phyloP scores from a whole-genome alignment of 1,284 basidiomycete species.

The Coniophora puteana region DNA sequence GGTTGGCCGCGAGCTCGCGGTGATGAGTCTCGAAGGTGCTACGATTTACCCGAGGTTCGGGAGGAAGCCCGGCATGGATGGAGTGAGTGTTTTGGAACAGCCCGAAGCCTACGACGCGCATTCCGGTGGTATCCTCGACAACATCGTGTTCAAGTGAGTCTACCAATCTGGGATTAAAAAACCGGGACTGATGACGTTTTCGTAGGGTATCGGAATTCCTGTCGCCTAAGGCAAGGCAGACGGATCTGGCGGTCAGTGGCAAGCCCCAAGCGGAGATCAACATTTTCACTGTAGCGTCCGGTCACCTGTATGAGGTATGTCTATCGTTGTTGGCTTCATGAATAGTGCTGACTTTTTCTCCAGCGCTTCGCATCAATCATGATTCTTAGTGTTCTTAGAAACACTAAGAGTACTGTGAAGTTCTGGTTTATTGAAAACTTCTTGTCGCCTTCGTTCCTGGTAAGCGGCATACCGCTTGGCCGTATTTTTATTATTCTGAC shows the following conservation, averaged over 20 bases:
- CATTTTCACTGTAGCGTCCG: constrained; percentile 98
- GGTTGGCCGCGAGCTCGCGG: constrained; percentile 66
- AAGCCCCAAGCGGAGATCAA: constrained; percentile 85
- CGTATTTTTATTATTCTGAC: neutral
- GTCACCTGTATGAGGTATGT: constrained; percentile 88
- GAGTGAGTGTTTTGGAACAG: constrained; percentile 72
- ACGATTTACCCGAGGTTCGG: constrained; percentile 83
- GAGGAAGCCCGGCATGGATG: constrained; percentile 76
- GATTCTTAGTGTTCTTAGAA: constrained; percentile 92
- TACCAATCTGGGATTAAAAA: constrained; percentile 1
- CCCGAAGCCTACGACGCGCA: constrained; percentile 29
- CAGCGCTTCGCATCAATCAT: constrained; percentile 97
- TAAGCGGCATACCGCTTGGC: constrained; percentile 29
- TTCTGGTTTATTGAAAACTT: constrained; percentile 99
- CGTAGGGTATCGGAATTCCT: constrained; percentile 1
- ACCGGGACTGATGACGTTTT: neutral
- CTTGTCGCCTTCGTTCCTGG: constrained; percentile 94
- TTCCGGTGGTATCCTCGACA: constrained; percentile 37
- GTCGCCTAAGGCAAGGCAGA: constrained; percentile 16
- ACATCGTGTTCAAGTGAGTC: constrained; percentile 47
- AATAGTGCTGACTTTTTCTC: constrained; percentile 10
- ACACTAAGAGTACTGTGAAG: constrained; percentile 92
- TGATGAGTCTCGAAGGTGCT: constrained; percentile 85
- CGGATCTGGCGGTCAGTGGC: constrained; percentile 20
- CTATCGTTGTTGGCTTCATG: neutral